Conservation (phyloP, 352 stramenopile genomes). For the Salisapilia sapeloensis region DNA sequence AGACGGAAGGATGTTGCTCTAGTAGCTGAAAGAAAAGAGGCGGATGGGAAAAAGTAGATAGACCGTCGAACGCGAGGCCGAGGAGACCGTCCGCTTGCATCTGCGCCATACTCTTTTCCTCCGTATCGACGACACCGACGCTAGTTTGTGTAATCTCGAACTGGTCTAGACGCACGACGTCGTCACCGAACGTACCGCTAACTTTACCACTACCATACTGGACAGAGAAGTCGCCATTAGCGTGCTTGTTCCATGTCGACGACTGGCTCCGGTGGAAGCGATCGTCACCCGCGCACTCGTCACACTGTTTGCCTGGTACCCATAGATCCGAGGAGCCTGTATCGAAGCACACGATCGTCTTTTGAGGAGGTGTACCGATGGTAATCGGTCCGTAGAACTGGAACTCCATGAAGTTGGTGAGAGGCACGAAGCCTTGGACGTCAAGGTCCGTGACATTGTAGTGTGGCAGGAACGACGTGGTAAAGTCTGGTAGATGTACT, state of each 20-base stretch:
- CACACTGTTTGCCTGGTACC: slow-evolving; percentile 36
- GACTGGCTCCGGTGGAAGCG: slow-evolving; percentile 34
- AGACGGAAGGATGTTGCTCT: slow-evolving; percentile 34
- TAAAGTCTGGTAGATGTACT: no score
- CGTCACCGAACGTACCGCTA: slow-evolving; percentile 32
- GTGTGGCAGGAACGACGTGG: no score
- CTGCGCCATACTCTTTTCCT: slow-evolving; percentile 61
- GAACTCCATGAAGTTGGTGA: slow-evolving; percentile 75
- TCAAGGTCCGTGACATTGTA: slow-evolving; percentile 11
- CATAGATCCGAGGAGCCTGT: slow-evolving; percentile 70
- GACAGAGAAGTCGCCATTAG: slow-evolving; percentile 32
- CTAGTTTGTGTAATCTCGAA: slow-evolving; percentile 24
- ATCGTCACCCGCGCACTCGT: slow-evolving; percentile 27
- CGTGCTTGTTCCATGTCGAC: slow-evolving; percentile 17
- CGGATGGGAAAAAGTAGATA: slow-evolving; percentile 70
- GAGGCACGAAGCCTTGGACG: slow-evolving; percentile 21
- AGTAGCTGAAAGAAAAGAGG: slow-evolving; percentile 51
- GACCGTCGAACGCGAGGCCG: slow-evolving; percentile 89
- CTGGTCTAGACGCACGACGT: slow-evolving; percentile 28
- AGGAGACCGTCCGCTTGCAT: slow-evolving; percentile 91
- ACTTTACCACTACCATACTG: slow-evolving; percentile 65
- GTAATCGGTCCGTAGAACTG: slow-evolving; percentile 58
- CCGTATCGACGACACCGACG: slow-evolving; percentile 37
- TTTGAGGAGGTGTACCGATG: slow-evolving; percentile 47
- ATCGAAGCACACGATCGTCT: slow-evolving; percentile 65